phyloP scores from a whole-genome alignment of 1,284 basidiomycete genomes.

The Thelephora terrestris region DNA sequence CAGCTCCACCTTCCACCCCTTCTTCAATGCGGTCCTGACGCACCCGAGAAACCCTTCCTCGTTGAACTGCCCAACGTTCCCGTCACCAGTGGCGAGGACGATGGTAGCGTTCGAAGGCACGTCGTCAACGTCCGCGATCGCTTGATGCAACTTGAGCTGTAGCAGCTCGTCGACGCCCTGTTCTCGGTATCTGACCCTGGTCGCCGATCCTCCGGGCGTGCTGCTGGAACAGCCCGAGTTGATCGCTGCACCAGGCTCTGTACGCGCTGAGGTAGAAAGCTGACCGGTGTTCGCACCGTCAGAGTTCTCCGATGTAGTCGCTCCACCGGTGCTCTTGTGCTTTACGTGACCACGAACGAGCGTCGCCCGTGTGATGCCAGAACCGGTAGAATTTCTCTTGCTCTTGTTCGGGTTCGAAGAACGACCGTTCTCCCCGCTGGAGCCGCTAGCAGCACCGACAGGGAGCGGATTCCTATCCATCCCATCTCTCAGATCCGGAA shows the following conservation, averaged over 20 bases:
- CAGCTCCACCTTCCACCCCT: conserved; percentile 83
- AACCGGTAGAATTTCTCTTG: too few relatives aligned
- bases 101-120: conserved; percentile 61
- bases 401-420: too few relatives aligned
- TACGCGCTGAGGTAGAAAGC: too few relatives aligned
- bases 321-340: too few relatives aligned
- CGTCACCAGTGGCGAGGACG: conserved; percentile 83
- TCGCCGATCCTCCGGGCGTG: too few relatives aligned
- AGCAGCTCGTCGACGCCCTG: conserved; percentile 85
- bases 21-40: conserved; percentile 69
- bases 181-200: conserved; percentile 49
- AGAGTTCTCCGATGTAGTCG: too few relatives aligned
- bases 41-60: conserved; percentile 82
- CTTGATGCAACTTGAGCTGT: conserved; percentile 80
- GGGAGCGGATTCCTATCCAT: conserved; percentile 34
- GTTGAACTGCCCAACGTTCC: conserved; percentile 80
- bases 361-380: too few relatives aligned
- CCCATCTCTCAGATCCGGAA: conserved; percentile 60
- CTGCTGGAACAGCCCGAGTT: too few relatives aligned
- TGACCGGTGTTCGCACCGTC: too few relatives aligned
- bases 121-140: conserved; percentile 57
- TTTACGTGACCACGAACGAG: too few relatives aligned
- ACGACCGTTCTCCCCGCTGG: conserved; percentile 3
- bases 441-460: conserved; percentile 17
- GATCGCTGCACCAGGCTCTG: too few relatives aligned